These are phyloP conservation scores for Claviceps arundinis DNA, from an alignment of 2,329 filamentous ascomycete species.

Conservation along the genomic window DNA sequence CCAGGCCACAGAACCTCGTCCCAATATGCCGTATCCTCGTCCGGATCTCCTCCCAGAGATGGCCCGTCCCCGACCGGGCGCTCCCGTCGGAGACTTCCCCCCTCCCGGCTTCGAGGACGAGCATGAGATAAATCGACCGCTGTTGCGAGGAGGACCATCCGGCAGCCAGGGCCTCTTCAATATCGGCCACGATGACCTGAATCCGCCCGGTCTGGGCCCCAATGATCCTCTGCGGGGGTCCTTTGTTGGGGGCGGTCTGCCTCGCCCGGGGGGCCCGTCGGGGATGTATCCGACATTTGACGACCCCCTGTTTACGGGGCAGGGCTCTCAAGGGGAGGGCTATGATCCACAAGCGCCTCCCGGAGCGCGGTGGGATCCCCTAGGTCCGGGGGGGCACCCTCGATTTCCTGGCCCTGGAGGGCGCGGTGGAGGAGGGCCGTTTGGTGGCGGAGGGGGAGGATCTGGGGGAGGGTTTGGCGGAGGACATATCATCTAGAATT, in stretches of 20 bases:
- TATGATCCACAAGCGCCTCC: conserved; percentile 63
- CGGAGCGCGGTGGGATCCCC: conserved; percentile 82
- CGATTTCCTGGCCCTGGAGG: conserved; percentile 31
- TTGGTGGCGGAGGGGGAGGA: conserved; percentile 16
- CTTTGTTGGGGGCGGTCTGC: conserved; percentile 48
- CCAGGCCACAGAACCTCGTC: conserved; percentile 32
- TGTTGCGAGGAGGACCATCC: conserved; percentile 16
- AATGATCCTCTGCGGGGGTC: conserved; percentile 64
- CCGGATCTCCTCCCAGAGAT: conserved; percentile 51
- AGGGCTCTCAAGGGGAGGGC: conserved; percentile 20
- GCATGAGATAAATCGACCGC: conserved; percentile 62
- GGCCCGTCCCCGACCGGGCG: conserved; percentile 46
- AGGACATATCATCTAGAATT: conserved; percentile 18
- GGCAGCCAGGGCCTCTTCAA: conserved; percentile 46
- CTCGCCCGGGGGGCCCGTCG: conserved; percentile 46
- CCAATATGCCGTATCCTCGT: conserved; percentile 53
- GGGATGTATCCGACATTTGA: conserved; percentile 97
- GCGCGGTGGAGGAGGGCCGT: conserved; percentile 23
- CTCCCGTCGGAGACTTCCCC: conserved; percentile 59
- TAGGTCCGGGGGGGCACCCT: conserved; percentile 51
- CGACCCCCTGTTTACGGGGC: conserved; percentile 67
- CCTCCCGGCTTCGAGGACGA: conserved; percentile 92
- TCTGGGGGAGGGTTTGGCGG: conserved; percentile 21
- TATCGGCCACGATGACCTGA: conserved; percentile 76
- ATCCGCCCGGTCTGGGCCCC: conserved; percentile 75